A percentile compares a stretch with the other conserved stretches of the same genome.
phyloP scores from a whole-genome alignment of 192 early-diverging fungal genomes.

The Backusella liffmaniae region DNA sequence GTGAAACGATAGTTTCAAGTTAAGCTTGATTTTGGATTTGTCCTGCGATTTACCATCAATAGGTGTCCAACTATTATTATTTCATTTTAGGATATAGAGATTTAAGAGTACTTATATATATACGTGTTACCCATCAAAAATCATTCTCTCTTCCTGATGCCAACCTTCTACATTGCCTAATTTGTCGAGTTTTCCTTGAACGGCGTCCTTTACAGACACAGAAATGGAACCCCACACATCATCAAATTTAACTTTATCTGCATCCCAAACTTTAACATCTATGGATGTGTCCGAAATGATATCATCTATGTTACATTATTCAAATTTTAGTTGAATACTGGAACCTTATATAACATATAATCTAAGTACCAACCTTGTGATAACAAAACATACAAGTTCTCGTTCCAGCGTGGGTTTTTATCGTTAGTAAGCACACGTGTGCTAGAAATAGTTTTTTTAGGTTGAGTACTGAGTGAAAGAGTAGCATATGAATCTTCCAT shows the following conservation, averaged over 20 bases:
- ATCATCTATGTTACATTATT: slow-evolving; percentile 17
- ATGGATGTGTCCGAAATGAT: slow-evolving; percentile 16
- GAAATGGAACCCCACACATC: slow-evolving; percentile 23
- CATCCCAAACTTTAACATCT: slow-evolving; percentile 34
- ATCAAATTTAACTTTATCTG: slow-evolving; percentile 29
- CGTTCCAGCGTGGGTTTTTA: slow-evolving; percentile 30
- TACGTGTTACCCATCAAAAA: slow-evolving; percentile 28
- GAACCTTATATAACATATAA: not conserved
- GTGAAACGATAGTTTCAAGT: slow-evolving; percentile 27
- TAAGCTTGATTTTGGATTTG: slow-evolving; percentile 25
- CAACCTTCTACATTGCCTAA: slow-evolving; percentile 21
- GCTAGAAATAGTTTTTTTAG: slow-evolving; percentile 15
- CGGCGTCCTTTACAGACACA: slow-evolving; percentile 17
- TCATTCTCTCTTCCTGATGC: slow-evolving; percentile 15
- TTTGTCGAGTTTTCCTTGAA: slow-evolving; percentile 14
- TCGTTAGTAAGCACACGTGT: slow-evolving; percentile 31
- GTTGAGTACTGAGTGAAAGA: slow-evolving; percentile 20
- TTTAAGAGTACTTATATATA: not conserved
- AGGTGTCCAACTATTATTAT: slow-evolving; percentile 18
- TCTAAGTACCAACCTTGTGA: slow-evolving; percentile 6
- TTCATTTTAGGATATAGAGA: not conserved
- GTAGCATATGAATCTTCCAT: slow-evolving; percentile 30
- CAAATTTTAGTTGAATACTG: not conserved
- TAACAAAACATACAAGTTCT: slow-evolving; percentile 22
- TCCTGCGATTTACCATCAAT: slow-evolving; percentile 26